A percentile compares a stretch with the other conserved stretches of the same genome.
Evolutionary conservation across 345 rosid species (phyloP).

Genomic region (Lumnitzera littorea): DNA sequence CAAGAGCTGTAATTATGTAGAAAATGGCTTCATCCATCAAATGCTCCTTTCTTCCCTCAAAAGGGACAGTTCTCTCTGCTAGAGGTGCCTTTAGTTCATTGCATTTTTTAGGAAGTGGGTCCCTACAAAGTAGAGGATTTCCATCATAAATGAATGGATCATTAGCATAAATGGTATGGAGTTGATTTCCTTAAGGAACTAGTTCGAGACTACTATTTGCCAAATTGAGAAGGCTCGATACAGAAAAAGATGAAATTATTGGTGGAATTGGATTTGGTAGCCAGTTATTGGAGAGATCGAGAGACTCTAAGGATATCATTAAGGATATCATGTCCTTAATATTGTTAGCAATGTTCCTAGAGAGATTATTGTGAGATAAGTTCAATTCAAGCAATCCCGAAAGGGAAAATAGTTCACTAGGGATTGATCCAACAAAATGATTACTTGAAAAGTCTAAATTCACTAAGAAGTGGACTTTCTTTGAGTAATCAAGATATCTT

Average conservation of each 20-base stretch:
- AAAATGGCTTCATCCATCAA: neutral
- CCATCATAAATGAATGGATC: too few species aligned
- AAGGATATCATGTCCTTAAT: constrained; percentile 5
- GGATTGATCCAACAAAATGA: neutral
- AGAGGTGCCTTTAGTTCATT: neutral
- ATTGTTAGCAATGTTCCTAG: constrained; percentile 8
- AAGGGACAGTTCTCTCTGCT: neutral
- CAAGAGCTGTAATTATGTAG: neutral
- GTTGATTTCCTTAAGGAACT: neutral
- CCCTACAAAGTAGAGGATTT: too few species aligned
- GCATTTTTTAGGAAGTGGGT: neutral
- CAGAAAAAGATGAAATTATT: too few species aligned
- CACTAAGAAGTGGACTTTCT: constrained; percentile 5
- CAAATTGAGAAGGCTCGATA: too few species aligned
- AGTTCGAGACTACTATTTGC: neutral
- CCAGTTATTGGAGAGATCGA: constrained; percentile 14
- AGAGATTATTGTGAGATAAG: constrained; percentile 12
- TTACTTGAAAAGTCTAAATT: constrained; percentile 16
- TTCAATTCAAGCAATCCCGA: constrained; percentile 10
- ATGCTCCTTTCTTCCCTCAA: too few species aligned
- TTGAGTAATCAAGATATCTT: neutral
- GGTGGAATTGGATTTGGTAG: too few species aligned
- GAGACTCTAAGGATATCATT: too few species aligned
- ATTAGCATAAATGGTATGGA: too few species aligned
- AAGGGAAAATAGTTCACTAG: constrained; percentile 7